Base-by-base conservation (phyloP, 139 green algal species). In the Monoraphidium neglectum region DNA sequence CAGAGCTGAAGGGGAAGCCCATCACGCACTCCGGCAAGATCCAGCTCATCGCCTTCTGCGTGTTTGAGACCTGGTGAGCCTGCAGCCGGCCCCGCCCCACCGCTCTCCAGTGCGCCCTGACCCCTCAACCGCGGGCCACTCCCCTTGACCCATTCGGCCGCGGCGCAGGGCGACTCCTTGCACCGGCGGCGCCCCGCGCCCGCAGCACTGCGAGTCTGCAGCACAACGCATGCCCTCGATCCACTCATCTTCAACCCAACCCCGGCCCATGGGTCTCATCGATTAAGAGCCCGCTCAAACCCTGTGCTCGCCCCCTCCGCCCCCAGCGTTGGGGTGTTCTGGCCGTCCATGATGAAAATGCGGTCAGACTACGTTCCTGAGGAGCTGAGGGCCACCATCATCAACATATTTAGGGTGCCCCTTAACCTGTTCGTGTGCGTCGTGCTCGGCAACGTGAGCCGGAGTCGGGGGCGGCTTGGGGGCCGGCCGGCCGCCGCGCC, bases 371-470 rank as follows among this genome's bases (percentile, higher is more conserved):
- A 97, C 79, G 88, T 99, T 32, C 95, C 95, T 1, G 95, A 99
- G 81, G 95, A 97, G 78, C 77, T 90, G 70, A 83, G 95, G 2
- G 87, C 89, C 49, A 99, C 95, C n/a, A 93, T 99, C 77, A 98
- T 98, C 85, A 98, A 98, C 90, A 92, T 97, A 74, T 98, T 98
- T 92, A 82, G 95, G 28, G 94, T 98, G 28, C 95, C 95, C 3
- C 88, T 98, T 67, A 98, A 98, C 89, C 61, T 94, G 15, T 98
- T 99, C 68, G 95, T 98, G 35, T 99, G 95, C 83, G 69, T 98
- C 57, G 90, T 98, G 33, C 89, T 99, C 12, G 96, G 94, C 86
- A 97, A 98, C 78, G 95, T 98, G 65, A n/a, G n/a, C 86, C 83
- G 30, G 21, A 26, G 49, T 64, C 38, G 62, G 62, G 30, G 8